Base-by-base conservation (phyloP, 164 flowering plant genomes). In the Aristolochia fimbriata region DNA sequence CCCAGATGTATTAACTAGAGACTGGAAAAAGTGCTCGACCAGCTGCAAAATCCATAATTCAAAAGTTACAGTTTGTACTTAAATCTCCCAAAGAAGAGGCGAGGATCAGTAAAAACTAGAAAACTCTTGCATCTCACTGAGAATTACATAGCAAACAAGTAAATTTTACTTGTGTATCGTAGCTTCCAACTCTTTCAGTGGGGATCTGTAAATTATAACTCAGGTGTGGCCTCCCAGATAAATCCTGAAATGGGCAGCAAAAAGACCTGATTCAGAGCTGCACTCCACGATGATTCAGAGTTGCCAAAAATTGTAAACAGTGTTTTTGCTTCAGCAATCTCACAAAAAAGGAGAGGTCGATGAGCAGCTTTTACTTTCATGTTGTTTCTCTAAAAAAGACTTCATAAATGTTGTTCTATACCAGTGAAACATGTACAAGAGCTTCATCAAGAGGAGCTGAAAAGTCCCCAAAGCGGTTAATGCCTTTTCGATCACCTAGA, bases 21-120 rank as follows among this genome's bases (percentile, higher is more conserved):
- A 94, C 77, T 94, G 99, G 76, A 94, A 94, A 67, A 94, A 94
- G 74, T 94, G 99, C 79, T 94, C 97, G 79, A 88, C 99, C 69
- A 91, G 73, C 99, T 94, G 63, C 16, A 22, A 43, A 19, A 58
- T 37, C 17, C 49, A 58, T 12, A 31, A 53, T 45, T 17, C 16
- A 56, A 58, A 21, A 58, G 12, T 37, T 7, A 37, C 12, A 37
- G 8, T 37, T 37, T 37, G 12, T 37, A 5, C 12, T 10, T 37
- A 37, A 37, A 37, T 37, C 43, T 37, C 12, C 43, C 12, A 37
- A 37, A 10, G 43, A 37, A 37, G 11, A 10, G 19, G 19, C 0
- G 16, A 49, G 52, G 52, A 49, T 49, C 19, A 15, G 52, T 12
- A 9, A 23, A n/a, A 54, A 12, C 33, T 54, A 10, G 57, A 54